Base-by-base conservation (phyloP, 2,329 filamentous ascomycete genomes). In the Teratosphaeria zuluensis region DNA sequence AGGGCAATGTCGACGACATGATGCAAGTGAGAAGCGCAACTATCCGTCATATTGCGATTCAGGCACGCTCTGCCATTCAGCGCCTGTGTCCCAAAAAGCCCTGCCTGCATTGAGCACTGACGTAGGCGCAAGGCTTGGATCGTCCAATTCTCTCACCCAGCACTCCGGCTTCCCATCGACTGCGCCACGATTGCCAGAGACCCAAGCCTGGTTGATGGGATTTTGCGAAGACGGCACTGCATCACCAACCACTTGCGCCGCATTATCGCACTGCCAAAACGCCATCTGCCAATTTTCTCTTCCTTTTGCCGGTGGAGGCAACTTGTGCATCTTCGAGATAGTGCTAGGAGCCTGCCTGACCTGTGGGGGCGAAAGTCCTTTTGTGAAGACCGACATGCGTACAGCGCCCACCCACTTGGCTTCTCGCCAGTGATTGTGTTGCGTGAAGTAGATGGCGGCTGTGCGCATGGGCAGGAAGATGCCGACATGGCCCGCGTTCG, bases 381-480 rank as follows among this genome's bases (percentile, higher is more conserved):
- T 66, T 28, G 58, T 62, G 30, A 70, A 70, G 6, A 66, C 63
- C 19, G 51, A 62, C 32, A 61, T 61, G 12, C 63, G 55, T 7
- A 70, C 64, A 1, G 54, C 58, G 7, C 65, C 62, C 12, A 64
- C 38, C 68, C 68, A 70, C 54, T 62, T 65, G 42, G 66, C 55
- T 56, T 63, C 56, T n/a, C 46, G 19, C 68, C 67, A 69, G 35
- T 65, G 62, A 8, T 61, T 64, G 46, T 64, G 66, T 38, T 62
- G 55, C 35, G 60, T 64, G 59, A 68, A 69, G 51, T 70, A 68
- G 46, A 69, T 57, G 14, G 66, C 63, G 1, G 65, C 66, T 2
- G 65, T 66, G 2, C 65, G 62, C 56, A 72, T 55, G 0, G 68
- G 67, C 16, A 70, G 61, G 53, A 72, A 72, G 16, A 70, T 66